Percentiles rank a stretch among this genome's conserved stretches.
phyloP scores from a whole-genome alignment of 768 basidiomycete species.

The Suillus cothurnatus region DNA sequence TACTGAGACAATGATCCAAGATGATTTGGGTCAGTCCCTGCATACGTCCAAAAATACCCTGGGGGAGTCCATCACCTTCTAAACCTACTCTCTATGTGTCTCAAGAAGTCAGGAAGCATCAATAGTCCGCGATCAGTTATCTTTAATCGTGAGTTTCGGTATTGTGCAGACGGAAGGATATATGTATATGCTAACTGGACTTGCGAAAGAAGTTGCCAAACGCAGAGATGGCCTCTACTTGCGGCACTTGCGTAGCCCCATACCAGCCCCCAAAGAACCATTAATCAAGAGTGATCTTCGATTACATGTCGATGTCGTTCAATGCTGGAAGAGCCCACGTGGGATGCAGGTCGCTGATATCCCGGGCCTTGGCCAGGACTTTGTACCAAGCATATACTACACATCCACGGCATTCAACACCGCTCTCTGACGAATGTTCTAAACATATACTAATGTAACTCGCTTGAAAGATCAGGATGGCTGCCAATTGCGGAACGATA shows the following conservation, averaged over 20 bases:
- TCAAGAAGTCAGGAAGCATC: conserved; percentile 29
- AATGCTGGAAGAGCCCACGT: conserved; percentile 35
- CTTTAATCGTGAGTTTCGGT: conserved; percentile 21
- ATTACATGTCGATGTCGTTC: conserved; percentile 30
- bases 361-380: not conserved
- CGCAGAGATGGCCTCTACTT: conserved; percentile 27
- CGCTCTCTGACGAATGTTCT: not conserved
- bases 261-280: conserved; percentile 22
- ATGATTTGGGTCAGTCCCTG: no score
- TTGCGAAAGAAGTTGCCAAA: conserved; percentile 26
- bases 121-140: conserved; percentile 29
- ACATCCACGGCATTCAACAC: not conserved
- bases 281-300: conserved; percentile 26
- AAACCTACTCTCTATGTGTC: conserved; percentile 24
- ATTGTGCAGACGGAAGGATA: not conserved
- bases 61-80: conserved; percentile 26
- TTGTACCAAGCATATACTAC: conserved; percentile 3
- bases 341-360: conserved; percentile 4
- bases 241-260: conserved; percentile 25
- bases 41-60: conserved; percentile 16
- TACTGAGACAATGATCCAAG: not conserved
- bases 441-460: conserved; percentile 24
- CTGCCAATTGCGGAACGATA: not conserved
- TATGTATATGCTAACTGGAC: not conserved
- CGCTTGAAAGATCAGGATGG: conserved; percentile 19